Base-by-base conservation (phyloP, 192 early-diverging fungal genomes). In the Dispira parvispora region DNA sequence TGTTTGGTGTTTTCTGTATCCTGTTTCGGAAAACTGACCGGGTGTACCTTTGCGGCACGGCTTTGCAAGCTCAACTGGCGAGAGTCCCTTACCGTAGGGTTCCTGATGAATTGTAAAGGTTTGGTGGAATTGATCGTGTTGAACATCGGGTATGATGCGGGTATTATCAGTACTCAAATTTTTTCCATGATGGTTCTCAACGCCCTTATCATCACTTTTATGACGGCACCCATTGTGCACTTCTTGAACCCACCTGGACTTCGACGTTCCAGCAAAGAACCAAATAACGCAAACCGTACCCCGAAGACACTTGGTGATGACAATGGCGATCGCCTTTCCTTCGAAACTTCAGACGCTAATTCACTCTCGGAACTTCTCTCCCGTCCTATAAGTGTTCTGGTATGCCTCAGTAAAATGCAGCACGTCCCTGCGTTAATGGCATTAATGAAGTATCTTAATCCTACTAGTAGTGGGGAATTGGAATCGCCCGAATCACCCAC, bases 21-120 rank as follows among this genome's bases (percentile, higher is more conserved):
- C 0, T 89, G 87, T 54, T 69, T 81, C 54, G 93, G 93, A 2
- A 96, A 96, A 70, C 84, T 96, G 60, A 69, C 81, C 16, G 91
- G 90, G n/a, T 89, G 88, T 47, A 82, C 82, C 0, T 12, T 75
- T 8, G 84, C 88, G 0, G 85, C 89, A 8, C 75, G 77, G 32
- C 49, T 87, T 16, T 75, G 74, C 45, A 85, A 84, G 14, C 80
- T 91, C 62, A 77, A 78, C n/a, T 88, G 82, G 84, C 79, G 89
- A 64, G 92, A 98, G 65, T 89, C 89, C 2, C 69, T 87, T 12
- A 79, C 90, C 0, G 79, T 95, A 50, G 94, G 94, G 1, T 66
- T 91, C 50, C 70, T 98, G 52, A 96, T 98, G 93, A 95, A 90
- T 76, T 90, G 88, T 66, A 96, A 95, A 73, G 93, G 91, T 47